phyloP scores from a whole-genome alignment of 2,329 filamentous ascomycete genomes.

The Trichoderma sp. region DNA sequence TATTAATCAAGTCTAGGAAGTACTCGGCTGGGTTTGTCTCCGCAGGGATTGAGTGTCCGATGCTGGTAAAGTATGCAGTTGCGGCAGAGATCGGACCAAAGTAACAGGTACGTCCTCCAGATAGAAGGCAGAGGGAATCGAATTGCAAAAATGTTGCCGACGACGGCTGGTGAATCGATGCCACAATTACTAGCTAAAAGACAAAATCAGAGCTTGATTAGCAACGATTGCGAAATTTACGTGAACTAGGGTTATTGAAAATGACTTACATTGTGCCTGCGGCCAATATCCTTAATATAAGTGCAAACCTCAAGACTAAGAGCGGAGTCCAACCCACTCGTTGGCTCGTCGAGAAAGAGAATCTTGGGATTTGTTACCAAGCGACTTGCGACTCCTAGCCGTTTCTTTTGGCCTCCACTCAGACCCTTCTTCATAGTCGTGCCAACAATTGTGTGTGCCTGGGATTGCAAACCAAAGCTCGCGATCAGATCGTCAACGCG shows the following conservation, averaged over 20 bases:
- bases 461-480: constrained; percentile 69
- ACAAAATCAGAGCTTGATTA: background rate
- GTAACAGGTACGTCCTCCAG: constrained; percentile 68
- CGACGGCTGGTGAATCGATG: constrained; percentile 83
- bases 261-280: background rate
- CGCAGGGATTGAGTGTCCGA: constrained; percentile 62
- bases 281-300: constrained; percentile 63
- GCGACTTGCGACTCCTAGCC: constrained; percentile 76
- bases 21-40: constrained; percentile 80
- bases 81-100: constrained; percentile 62
- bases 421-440: constrained; percentile 82
- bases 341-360: constrained; percentile 81
- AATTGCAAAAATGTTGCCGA: constrained; percentile 77
- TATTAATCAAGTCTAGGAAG: constrained; percentile 74
- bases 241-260: background rate
- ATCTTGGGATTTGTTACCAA: constrained; percentile 79
- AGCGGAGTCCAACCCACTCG: constrained; percentile 77
- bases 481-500: constrained; percentile 66
- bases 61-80: constrained; percentile 58
- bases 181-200: constrained; percentile 67
- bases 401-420: constrained; percentile 79
- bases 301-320: constrained; percentile 74
- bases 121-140: constrained; percentile 74
- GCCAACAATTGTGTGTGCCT: constrained; percentile 71
- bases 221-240: constrained; percentile 31